Conservation (phyloP, 2,329 filamentous ascomycete genomes). For the Aspergillus texensis region DNA sequence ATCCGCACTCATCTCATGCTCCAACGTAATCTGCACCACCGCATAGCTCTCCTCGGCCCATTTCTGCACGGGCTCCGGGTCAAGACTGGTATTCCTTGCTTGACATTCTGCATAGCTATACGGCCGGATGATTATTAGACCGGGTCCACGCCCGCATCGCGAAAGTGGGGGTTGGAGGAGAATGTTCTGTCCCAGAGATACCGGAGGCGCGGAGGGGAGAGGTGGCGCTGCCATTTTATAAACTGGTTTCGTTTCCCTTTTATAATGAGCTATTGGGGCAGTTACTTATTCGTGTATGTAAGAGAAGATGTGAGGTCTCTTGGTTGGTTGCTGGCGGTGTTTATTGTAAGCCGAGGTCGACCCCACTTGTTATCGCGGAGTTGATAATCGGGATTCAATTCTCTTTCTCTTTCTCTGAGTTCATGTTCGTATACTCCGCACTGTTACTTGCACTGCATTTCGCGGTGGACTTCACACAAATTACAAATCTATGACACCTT, state of each 20-base stretch:
- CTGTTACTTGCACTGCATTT: neutral
- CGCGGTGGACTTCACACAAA: neutral
- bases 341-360: neutral
- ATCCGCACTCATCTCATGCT: conserved; percentile 7
- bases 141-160: conserved; percentile 52
- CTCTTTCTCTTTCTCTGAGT: neutral
- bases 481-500: neutral
- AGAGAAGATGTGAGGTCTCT: neutral
- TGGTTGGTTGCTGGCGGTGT: neutral
- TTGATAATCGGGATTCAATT: neutral
- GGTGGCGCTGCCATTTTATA: neutral
- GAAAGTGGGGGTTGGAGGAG: conserved; percentile 49
- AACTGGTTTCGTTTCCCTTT: neutral
- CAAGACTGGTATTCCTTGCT: conserved; percentile 42
- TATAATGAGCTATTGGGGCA: neutral
- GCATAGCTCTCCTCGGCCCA: conserved; percentile 73
- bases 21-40: conserved; percentile 56
- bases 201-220: neutral
- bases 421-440: neutral
- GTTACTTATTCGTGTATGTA: neutral
- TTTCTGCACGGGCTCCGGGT: conserved; percentile 62
- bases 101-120: conserved; percentile 28
- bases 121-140: conserved; percentile 50
- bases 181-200: conserved; percentile 5
- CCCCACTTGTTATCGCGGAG: neutral